These are phyloP conservation scores for Phytophthora constricta DNA, from an alignment of 352 stramenopile genomes.

Conservation along the genomic window DNA sequence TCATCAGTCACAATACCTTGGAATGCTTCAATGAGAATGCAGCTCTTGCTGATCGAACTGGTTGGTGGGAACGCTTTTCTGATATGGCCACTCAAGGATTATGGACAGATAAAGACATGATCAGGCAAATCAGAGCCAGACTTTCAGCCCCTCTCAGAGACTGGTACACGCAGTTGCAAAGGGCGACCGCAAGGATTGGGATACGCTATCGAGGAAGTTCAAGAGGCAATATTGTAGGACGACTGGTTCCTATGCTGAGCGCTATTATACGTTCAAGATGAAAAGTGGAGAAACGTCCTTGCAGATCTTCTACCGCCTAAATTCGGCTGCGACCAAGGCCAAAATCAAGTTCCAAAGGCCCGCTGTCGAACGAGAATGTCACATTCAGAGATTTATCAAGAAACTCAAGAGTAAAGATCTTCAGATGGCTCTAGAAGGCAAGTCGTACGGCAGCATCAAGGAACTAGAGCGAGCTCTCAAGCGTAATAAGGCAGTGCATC, in stretches of 20 bases:
- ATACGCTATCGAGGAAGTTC: not conserved
- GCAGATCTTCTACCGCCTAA: slow-evolving; percentile 6
- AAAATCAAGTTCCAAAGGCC: not conserved
- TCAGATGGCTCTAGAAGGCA: not conserved
- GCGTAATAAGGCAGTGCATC: not conserved
- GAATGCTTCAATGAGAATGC: not conserved
- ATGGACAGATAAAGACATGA: not conserved
- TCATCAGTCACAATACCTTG: not conserved
- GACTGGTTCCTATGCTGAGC: not conserved
- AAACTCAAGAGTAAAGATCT: not conserved
- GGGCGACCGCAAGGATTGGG: not conserved
- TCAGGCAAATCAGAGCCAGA: not conserved
- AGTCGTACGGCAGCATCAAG: not conserved
- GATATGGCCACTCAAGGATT: not conserved
- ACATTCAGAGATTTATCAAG: slow-evolving; percentile 6
- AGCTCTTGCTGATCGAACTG: not conserved
- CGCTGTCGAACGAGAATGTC: not conserved
- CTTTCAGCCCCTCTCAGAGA: not conserved
- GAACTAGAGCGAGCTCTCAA: not conserved
- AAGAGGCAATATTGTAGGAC: slow-evolving; percentile 1
- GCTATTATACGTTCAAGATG: not conserved
- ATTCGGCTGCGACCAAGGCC: not conserved
- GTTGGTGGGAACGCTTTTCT: slow-evolving; percentile 1
- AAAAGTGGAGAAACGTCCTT: not conserved
- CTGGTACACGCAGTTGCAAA: not conserved